phyloP scores from a whole-genome alignment of 2,329 filamentous ascomycete species.

The Aspergillus sp. region DNA sequence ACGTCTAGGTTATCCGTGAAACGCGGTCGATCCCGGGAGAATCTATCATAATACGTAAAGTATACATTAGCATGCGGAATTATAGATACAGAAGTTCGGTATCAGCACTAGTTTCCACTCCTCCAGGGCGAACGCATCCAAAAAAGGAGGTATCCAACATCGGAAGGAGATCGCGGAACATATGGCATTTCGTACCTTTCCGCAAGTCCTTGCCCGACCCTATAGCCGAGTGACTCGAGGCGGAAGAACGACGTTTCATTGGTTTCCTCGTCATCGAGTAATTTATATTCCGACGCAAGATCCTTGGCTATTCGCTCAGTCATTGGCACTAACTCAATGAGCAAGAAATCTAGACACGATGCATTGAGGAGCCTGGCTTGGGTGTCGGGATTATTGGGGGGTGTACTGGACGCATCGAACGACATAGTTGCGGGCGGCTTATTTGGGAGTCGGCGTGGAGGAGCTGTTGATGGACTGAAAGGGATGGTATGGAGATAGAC shows the following conservation, averaged over 20 bases:
- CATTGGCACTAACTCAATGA: conserved; percentile 96
- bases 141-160: not conserved
- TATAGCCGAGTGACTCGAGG: conserved; percentile 81
- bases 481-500: not conserved
- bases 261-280: conserved; percentile 64
- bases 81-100: not conserved
- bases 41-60: conserved; percentile 25
- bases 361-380: conserved; percentile 73
- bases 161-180: not conserved
- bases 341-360: conserved; percentile 87
- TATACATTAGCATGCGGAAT: not conserved
- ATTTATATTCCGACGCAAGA: conserved; percentile 42
- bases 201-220: conserved; percentile 87
- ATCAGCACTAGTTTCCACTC: not conserved
- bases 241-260: conserved; percentile 82
- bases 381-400: conserved; percentile 72
- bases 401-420: conserved; percentile 68
- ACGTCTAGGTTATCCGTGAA: conserved; percentile 91
- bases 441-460: not conserved
- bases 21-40: conserved; percentile 68
- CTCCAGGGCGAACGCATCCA: not conserved
- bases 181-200: conserved; percentile 64
- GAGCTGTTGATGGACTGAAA: not conserved
- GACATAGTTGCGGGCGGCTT: conserved; percentile 56
- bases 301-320: conserved; percentile 82